phyloP scores from a whole-genome alignment of 2,329 filamentous ascomycete species.

The Fusarium camptoceras region DNA sequence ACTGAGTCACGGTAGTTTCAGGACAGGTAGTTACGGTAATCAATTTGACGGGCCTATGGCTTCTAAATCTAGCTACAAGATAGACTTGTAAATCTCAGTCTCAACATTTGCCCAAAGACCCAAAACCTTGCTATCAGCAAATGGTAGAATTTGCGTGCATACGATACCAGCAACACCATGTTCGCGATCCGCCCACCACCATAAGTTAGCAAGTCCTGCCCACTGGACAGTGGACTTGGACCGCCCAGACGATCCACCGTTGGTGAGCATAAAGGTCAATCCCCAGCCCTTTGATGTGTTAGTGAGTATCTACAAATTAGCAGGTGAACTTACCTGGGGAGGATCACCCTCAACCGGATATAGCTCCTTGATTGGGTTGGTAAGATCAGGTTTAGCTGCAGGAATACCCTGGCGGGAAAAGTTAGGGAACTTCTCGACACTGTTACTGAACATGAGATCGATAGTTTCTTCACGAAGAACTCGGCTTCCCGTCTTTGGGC shows the following conservation, averaged over 20 bases:
- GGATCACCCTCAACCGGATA: conserved; percentile 59
- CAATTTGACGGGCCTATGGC: background rate
- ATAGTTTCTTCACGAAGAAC: conserved; percentile 70
- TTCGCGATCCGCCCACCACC: conserved; percentile 72
- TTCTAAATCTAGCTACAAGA: conserved; percentile 11
- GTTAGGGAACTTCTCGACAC: conserved; percentile 66
- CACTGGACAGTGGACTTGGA: conserved; percentile 64
- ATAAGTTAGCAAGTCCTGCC: conserved; percentile 70
- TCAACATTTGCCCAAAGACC: conserved; percentile 56
- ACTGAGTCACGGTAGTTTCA: background rate
- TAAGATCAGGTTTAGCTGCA: conserved; percentile 61
- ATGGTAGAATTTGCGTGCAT: conserved; percentile 63
- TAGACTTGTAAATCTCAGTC: conserved; percentile 52
- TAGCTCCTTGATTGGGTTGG: conserved; percentile 61
- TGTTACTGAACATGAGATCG: conserved; percentile 73
- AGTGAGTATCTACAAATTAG: background rate
- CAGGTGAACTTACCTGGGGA: conserved; percentile 57
- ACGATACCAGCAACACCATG: conserved; percentile 67
- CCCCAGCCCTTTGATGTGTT: conserved; percentile 65
- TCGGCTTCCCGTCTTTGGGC: conserved; percentile 64
- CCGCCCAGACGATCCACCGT: conserved; percentile 63
- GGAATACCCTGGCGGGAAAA: conserved; percentile 60
- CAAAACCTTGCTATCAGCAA: conserved; percentile 57
- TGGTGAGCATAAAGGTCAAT: conserved; percentile 66
- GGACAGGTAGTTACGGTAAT: background rate